Evolutionary conservation across 2,329 filamentous ascomycete species (phyloP).

Genomic region (Penicillium paneum): DNA sequence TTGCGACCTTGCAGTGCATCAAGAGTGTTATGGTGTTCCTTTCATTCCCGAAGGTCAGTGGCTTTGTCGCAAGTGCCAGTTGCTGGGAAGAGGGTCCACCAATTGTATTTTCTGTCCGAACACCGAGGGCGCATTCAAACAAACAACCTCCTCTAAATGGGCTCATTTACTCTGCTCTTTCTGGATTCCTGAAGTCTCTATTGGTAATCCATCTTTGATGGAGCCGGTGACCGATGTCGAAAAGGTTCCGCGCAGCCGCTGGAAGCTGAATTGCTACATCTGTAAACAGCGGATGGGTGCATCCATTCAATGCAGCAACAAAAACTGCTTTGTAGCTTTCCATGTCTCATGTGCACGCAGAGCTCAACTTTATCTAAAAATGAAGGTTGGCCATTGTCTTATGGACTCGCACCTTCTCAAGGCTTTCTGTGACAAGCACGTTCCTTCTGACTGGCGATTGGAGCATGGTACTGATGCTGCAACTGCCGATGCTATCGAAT

Average conservation of each 20-base stretch:
- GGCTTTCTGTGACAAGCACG: slow-evolving; percentile 94
- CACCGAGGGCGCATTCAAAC: slow-evolving; percentile 95
- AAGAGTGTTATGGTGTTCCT: slow-evolving; percentile 97
- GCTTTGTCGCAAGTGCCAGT: slow-evolving; percentile 94
- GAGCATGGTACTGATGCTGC: slow-evolving; percentile 81
- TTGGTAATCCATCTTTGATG: slow-evolving; percentile 96
- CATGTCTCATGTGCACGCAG: slow-evolving; percentile 93
- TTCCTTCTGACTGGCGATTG: slow-evolving; percentile 79
- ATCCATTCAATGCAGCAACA: slow-evolving; percentile 97
- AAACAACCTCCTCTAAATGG: slow-evolving; percentile 95
- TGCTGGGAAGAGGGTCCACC: slow-evolving; percentile 86
- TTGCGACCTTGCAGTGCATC: slow-evolving; percentile 94
- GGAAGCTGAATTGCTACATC: slow-evolving; percentile 93
- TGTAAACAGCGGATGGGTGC: slow-evolving; percentile 97
- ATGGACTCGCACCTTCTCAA: slow-evolving; percentile 82
- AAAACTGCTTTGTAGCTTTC: slow-evolving; percentile 94
- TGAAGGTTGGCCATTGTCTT: slow-evolving; percentile 88
- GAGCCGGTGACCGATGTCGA: slow-evolving; percentile 97
- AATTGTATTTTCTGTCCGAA: slow-evolving; percentile 99
- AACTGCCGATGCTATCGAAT: slow-evolving; percentile 77
- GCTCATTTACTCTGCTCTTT: slow-evolving; percentile 93
- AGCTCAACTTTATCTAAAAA: slow-evolving; percentile 84
- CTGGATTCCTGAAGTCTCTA: slow-evolving; percentile 96
- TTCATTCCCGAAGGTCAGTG: slow-evolving; percentile 99
- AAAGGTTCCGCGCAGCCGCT: slow-evolving; percentile 90